phyloP scores from a whole-genome alignment of 495 filamentous ascomycete species.

The Trichoderma gamsii region DNA sequence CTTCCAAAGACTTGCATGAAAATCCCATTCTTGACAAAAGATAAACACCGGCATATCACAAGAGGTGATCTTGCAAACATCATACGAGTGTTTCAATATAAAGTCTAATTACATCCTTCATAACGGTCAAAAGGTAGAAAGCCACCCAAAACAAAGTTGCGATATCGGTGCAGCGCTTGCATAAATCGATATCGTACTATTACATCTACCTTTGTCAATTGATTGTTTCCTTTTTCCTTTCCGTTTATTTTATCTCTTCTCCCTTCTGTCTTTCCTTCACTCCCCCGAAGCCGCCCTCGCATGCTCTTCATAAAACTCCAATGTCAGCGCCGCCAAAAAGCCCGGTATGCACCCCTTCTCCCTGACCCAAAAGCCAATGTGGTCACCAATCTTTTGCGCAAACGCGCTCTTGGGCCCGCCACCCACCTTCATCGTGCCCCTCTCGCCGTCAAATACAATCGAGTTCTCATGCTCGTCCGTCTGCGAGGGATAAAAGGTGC shows the following conservation, averaged over 20 bases:
- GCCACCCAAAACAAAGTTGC: not conserved
- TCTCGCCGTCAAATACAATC: slow-evolving; percentile 94
- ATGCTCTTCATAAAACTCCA: slow-evolving; percentile 87
- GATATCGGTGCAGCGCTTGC: slow-evolving; percentile 4
- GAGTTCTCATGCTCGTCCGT: slow-evolving; percentile 75
- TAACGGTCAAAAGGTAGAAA: not conserved
- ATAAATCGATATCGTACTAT: not conserved
- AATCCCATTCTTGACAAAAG: too few relatives aligned
- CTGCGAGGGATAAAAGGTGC: slow-evolving; percentile 62
- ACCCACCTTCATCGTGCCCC: slow-evolving; percentile 92
- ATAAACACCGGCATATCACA: too few relatives aligned
- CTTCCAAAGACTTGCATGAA: too few relatives aligned
- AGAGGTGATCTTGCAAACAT: too few relatives aligned
- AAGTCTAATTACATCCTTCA: not conserved
- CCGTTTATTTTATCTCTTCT: not conserved
- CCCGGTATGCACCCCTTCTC: slow-evolving; percentile 86
- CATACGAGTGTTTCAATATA: too few relatives aligned
- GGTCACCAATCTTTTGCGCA: slow-evolving; percentile 71
- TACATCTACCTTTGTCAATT: not conserved
- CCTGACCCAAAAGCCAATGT: slow-evolving; percentile 91
- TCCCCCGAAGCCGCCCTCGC: slow-evolving; percentile 23
- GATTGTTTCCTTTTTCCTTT: not conserved
- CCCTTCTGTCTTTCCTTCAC: not conserved
- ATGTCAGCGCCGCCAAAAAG: slow-evolving; percentile 78
- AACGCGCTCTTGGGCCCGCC: slow-evolving; percentile 84